These are phyloP conservation scores for Botryotinia narcissicola DNA, from an alignment of 2,329 filamentous ascomycete genomes.

Conservation along the genomic window DNA sequence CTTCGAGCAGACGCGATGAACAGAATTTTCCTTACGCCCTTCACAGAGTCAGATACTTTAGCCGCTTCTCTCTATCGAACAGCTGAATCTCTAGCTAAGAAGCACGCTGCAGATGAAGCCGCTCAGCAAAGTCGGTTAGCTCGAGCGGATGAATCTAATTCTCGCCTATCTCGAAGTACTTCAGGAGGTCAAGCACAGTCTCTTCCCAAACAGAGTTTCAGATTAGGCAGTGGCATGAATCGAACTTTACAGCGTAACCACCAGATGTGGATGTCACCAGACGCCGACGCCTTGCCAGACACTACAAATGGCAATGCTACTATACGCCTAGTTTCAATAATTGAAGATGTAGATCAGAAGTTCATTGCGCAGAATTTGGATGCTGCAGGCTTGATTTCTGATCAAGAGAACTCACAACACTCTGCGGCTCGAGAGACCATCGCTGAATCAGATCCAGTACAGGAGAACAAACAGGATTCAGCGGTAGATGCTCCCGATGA, in stretches of 20 bases:
- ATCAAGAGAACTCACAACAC: not conserved
- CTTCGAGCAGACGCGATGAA: slow-evolving; percentile 80
- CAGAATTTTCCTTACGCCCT: slow-evolving; percentile 67
- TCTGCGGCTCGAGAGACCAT: not conserved
- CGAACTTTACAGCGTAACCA: slow-evolving; percentile 43
- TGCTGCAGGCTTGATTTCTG: not conserved
- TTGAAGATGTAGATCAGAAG: slow-evolving; percentile 12
- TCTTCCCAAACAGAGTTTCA: slow-evolving; percentile 41
- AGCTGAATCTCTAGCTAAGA: slow-evolving; percentile 48
- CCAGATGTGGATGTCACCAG: slow-evolving; percentile 58
- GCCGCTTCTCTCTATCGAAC: slow-evolving; percentile 70
- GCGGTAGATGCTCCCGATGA: not conserved
- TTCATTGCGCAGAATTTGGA: slow-evolving; percentile 11
- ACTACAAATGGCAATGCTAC: slow-evolving; percentile 39
- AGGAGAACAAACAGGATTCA: not conserved
- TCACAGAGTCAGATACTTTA: slow-evolving; percentile 70
- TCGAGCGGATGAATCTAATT: slow-evolving; percentile 40
- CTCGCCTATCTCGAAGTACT: slow-evolving; percentile 36
- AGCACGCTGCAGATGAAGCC: slow-evolving; percentile 44
- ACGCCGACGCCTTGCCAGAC: slow-evolving; percentile 54
- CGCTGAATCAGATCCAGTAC: not conserved
- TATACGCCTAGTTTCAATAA: slow-evolving; percentile 33
- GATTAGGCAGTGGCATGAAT: slow-evolving; percentile 32
- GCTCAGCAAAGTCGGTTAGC: slow-evolving; percentile 39
- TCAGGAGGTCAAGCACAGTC: slow-evolving; percentile 36